Percentiles rank a stretch among this genome's conserved stretches.
These are phyloP conservation scores for Russula earlei DNA, from an alignment of 768 basidiomycete genomes.

Conservation along the genomic window DNA sequence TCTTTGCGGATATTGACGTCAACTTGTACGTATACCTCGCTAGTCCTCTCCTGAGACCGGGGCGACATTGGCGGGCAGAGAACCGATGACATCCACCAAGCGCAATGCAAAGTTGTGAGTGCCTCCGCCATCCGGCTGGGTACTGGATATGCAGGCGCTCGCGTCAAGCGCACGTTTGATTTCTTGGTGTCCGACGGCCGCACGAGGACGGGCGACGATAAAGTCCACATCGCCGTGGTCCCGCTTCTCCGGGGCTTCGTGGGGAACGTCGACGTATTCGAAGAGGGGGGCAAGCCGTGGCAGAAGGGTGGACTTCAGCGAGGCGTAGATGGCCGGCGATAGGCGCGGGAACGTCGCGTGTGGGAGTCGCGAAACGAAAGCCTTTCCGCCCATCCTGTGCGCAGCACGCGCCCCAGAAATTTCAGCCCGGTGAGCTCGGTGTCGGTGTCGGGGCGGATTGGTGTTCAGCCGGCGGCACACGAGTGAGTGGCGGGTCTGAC, in stretches of 20 bases:
- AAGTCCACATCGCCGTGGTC: constrained; percentile 68
- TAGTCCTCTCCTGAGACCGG: constrained; percentile 6
- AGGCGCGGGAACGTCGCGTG: constrained; percentile 50
- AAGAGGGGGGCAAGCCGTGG: constrained; percentile 40
- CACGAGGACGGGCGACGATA: constrained; percentile 41
- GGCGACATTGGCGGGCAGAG: constrained; percentile 27
- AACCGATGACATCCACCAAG: constrained; percentile 28
- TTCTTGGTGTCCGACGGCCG: constrained; percentile 14
- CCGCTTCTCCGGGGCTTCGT: constrained; percentile 54
- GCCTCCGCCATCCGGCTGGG: constrained; percentile 41
- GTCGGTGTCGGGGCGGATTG: not conserved
- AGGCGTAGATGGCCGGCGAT: constrained; percentile 42
- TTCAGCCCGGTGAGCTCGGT: too few relatives aligned
- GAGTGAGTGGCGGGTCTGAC: too few relatives aligned
- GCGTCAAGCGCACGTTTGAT: constrained; percentile 38
- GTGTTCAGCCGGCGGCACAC: not conserved
- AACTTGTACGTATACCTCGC: constrained; percentile 38
- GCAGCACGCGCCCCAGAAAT: too few relatives aligned
- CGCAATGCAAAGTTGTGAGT: constrained; percentile 58
- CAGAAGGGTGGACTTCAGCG: constrained; percentile 39
- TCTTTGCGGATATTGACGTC: constrained; percentile 54
- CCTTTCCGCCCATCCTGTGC: constrained; percentile 61
- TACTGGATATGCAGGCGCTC: constrained; percentile 26
- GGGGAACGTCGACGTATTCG: constrained; percentile 42
- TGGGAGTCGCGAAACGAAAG: constrained; percentile 42